Evolutionary conservation across 2,329 filamentous ascomycete genomes (phyloP).

Genomic region (Stromatinia cepivora): DNA sequence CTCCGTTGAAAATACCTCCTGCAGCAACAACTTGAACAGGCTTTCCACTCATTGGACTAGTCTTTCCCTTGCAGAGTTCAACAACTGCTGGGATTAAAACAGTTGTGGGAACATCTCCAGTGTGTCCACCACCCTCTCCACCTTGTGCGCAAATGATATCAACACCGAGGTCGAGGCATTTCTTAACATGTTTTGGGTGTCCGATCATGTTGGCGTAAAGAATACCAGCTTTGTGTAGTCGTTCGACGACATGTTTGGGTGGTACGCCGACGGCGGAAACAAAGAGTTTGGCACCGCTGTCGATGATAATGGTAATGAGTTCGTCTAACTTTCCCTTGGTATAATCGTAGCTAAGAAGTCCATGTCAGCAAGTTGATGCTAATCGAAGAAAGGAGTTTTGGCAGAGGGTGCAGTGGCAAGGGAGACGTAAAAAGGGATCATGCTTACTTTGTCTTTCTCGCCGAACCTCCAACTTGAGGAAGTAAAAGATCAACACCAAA

Average conservation of each 20-base stretch:
- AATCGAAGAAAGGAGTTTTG: constrained; percentile 18
- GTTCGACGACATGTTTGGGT: constrained; percentile 83
- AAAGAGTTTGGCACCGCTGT: constrained; percentile 87
- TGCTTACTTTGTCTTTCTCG: constrained; percentile 88
- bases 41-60: constrained; percentile 80
- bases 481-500: constrained; percentile 94
- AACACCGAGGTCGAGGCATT: constrained; percentile 86
- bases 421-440: constrained; percentile 43
- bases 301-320: constrained; percentile 88
- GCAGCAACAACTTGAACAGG: constrained; percentile 92
- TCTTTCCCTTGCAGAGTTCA: constrained; percentile 75
- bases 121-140: constrained; percentile 95
- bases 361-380: constrained; percentile 32
- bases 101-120: constrained; percentile 84
- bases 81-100: constrained; percentile 92
- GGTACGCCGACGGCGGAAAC: constrained; percentile 96
- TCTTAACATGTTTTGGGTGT: constrained; percentile 97
- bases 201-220: constrained; percentile 99
- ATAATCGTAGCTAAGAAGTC: constrained; percentile 81
- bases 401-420: background rate
- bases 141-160: constrained; percentile 99
- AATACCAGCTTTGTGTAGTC: constrained; percentile 81
- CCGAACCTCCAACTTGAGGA: constrained; percentile 90
- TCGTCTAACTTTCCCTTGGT: constrained; percentile 97
- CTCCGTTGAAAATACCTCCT: constrained; percentile 90